Percentiles rank a stretch among this genome's conserved stretches.
Conservation (phyloP, 202 grass and related monocot species). For the Zizania palustris region DNA sequence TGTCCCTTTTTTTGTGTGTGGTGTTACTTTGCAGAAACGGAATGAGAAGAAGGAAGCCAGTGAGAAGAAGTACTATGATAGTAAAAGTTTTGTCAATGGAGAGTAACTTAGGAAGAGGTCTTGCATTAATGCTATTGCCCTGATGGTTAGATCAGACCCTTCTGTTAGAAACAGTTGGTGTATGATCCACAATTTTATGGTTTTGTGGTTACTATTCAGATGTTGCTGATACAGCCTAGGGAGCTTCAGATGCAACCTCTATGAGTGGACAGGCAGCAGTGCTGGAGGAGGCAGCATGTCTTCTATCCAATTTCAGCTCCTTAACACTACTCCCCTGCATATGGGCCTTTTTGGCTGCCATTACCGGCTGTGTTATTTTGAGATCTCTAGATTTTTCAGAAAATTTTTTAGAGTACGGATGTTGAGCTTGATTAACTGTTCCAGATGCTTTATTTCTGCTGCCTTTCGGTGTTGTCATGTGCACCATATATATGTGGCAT, state of each 20-base stretch:
- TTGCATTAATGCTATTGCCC: constrained; percentile 14
- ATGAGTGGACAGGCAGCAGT: not conserved
- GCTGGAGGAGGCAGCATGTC: too few species aligned
- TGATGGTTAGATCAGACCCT: constrained; percentile 8
- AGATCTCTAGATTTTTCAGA: constrained; percentile 24
- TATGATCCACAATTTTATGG: constrained; percentile 23
- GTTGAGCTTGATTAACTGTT: constrained; percentile 12
- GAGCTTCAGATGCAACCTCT: constrained; percentile 14
- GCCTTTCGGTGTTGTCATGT: not conserved
- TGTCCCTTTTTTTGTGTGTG: not conserved
- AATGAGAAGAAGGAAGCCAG: constrained; percentile 99
- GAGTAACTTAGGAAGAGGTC: constrained; percentile 42
- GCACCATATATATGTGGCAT: not conserved
- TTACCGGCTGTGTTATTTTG: not conserved
- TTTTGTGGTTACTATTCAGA: constrained; percentile 1
- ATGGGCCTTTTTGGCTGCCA: not conserved
- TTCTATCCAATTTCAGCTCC: too few species aligned
- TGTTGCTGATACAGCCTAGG: constrained; percentile 35
- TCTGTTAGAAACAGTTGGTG: constrained; percentile 14
- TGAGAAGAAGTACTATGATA: constrained; percentile 88
- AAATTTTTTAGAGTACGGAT: not conserved
- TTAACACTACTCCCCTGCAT: not conserved
- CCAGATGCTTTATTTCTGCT: not conserved
- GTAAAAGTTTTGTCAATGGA: constrained; percentile 72
- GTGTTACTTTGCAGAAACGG: constrained; percentile 63